Conservation (phyloP, 2,329 filamentous ascomycete species). For the Hirsutella rhossiliensis region DNA sequence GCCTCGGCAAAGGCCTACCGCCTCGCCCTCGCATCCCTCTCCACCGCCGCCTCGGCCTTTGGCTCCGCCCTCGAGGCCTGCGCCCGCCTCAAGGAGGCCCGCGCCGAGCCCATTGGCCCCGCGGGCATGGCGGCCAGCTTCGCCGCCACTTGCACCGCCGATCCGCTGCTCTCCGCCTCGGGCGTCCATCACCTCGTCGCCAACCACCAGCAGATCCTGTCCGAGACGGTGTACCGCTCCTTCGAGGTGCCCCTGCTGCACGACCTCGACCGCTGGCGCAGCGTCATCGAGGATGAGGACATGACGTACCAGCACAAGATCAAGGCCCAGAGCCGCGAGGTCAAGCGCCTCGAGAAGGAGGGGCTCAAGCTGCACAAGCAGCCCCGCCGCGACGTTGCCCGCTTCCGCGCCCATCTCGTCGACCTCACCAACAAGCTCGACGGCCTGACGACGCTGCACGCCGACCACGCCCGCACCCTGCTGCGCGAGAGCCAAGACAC, state of each 20-base stretch:
- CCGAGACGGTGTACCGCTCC: conserved; percentile 54
- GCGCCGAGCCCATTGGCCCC: conserved; percentile 42
- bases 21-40: conserved; percentile 46
- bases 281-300: conserved; percentile 52
- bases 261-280: conserved; percentile 54
- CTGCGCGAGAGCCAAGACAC: conserved; percentile 54
- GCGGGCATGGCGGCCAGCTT: conserved; percentile 34
- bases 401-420: conserved; percentile 51
- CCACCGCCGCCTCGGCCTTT: conserved; percentile 49
- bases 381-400: conserved; percentile 45
- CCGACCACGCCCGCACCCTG: conserved; percentile 45
- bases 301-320: conserved; percentile 45
- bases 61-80: conserved; percentile 54
- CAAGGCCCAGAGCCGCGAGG: conserved; percentile 44
- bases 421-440: conserved; percentile 51
- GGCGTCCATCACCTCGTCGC: conserved; percentile 56
- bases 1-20: conserved; percentile 52
- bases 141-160: conserved; percentile 43
- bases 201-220: conserved; percentile 59
- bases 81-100: conserved; percentile 55
- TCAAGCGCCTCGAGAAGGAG: conserved; percentile 52
- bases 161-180: conserved; percentile 48
- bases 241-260: conserved; percentile 60
- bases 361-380: conserved; percentile 50
- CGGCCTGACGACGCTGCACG: conserved; percentile 48